phyloP scores from a whole-genome alignment of 306 rosid species.

The Cercis canadensis region DNA sequence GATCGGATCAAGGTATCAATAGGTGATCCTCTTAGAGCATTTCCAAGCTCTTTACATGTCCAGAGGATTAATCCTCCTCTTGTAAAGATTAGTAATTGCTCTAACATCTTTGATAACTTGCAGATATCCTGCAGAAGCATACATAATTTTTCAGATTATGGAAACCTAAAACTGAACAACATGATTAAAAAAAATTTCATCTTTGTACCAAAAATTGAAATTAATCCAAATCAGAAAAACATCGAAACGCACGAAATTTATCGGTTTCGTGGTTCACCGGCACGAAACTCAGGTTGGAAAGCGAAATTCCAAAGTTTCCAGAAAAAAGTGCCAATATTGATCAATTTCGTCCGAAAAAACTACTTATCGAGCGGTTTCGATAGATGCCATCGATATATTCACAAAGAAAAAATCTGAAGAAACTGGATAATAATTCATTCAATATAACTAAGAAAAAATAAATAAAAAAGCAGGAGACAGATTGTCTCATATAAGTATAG shows the following conservation, averaged over 20 bases:
- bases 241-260: background rate
- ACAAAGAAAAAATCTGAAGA: no score
- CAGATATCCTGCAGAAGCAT: slow-evolving; percentile 48
- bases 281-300: no score
- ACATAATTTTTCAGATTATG: background rate
- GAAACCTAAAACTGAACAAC: background rate
- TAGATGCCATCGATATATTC: no score
- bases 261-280: no score
- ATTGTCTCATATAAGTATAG: no score
- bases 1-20: slow-evolving; percentile 91
- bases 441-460: no score
- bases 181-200: background rate
- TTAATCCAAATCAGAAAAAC: background rate
- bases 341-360: no score
- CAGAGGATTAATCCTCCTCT: slow-evolving; percentile 94
- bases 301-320: no score
- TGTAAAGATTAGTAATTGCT: slow-evolving; percentile 87
- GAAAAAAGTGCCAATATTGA: no score
- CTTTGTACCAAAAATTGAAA: background rate
- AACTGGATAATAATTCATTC: no score
- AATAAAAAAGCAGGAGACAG: no score
- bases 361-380: no score
- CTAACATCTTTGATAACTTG: slow-evolving; percentile 63
- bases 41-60: slow-evolving; percentile 85
- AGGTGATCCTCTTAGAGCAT: slow-evolving; percentile 89